phyloP scores from a whole-genome alignment of 2,329 filamentous ascomycete species.

The Talaromyces sp. region DNA sequence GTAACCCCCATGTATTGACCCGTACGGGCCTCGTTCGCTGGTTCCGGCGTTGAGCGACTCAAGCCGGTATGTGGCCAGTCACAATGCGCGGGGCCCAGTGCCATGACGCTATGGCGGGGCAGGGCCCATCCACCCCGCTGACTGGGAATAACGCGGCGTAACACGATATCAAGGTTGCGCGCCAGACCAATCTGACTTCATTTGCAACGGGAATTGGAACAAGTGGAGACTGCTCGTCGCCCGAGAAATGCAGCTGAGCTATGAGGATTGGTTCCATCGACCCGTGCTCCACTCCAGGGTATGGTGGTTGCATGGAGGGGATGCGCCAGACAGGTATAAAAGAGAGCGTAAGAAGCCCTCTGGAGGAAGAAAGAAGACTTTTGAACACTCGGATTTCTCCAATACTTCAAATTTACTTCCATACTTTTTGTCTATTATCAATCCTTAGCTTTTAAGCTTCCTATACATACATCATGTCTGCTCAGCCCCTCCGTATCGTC shows the following conservation, averaged over 20 bases:
- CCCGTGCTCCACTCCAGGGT: slow-evolving; percentile 18
- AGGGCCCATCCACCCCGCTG: not conserved
- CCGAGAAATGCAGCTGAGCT: slow-evolving; percentile 1
- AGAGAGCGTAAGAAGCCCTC: not conserved
- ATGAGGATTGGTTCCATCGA: slow-evolving; percentile 15
- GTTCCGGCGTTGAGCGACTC: not conserved
- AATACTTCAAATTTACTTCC: not conserved
- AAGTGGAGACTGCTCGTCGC: slow-evolving; percentile 5
- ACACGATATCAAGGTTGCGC: slow-evolving; percentile 11
- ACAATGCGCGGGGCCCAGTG: not conserved
- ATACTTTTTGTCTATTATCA: too few species aligned
- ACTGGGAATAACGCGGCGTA: slow-evolving; percentile 3
- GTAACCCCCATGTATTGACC: not conserved
- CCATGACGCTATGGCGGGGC: slow-evolving; percentile 30
- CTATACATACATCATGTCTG: slow-evolving; percentile 29
- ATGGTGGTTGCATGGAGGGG: slow-evolving; percentile 8
- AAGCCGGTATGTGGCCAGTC: not conserved
- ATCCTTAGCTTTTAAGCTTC: too few species aligned
- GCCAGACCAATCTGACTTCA: slow-evolving; percentile 5
- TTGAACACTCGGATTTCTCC: not conserved
- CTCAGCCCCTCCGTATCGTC: slow-evolving; percentile 58
- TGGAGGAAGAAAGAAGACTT: not conserved
- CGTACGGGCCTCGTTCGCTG: not conserved
- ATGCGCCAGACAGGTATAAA: slow-evolving; percentile 10
- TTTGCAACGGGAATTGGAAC: slow-evolving; percentile 9